phyloP scores from a whole-genome alignment of 2,329 filamentous ascomycete genomes.

The Monilinia fructigena region DNA sequence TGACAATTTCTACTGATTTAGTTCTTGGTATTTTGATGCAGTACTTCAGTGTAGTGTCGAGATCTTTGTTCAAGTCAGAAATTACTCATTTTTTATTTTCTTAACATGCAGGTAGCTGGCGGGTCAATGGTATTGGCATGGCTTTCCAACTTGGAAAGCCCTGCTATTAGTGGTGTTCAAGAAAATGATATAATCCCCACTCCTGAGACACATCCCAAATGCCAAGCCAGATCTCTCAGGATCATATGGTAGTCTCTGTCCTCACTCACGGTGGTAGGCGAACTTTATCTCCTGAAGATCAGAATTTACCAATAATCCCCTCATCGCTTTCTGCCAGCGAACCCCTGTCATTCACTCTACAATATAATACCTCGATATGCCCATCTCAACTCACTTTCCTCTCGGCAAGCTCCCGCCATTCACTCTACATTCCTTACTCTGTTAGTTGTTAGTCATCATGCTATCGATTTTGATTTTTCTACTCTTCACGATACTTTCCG shows the following conservation, averaged over 20 bases:
- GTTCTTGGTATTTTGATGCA: too few species aligned
- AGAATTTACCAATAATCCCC: neutral
- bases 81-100: too few species aligned
- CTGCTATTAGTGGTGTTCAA: too few species aligned
- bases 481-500: slow-evolving; percentile 6
- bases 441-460: neutral
- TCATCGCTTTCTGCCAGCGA: neutral
- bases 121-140: neutral
- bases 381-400: neutral
- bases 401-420: neutral
- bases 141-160: slow-evolving; percentile 1
- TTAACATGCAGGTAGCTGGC: too few species aligned
- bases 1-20: too few species aligned
- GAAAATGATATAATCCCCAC: too few species aligned
- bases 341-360: too few species aligned
- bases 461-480: neutral
- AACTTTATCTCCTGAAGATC: neutral
- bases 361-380: too few species aligned
- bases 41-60: too few species aligned
- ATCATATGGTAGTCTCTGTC: neutral
- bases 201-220: too few species aligned
- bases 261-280: neutral
- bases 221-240: neutral
- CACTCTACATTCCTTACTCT: too few species aligned
- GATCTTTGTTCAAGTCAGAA: too few species aligned